Base-by-base conservation (phyloP, 2,329 filamentous ascomycete species). In the Simplicillium sp. region DNA sequence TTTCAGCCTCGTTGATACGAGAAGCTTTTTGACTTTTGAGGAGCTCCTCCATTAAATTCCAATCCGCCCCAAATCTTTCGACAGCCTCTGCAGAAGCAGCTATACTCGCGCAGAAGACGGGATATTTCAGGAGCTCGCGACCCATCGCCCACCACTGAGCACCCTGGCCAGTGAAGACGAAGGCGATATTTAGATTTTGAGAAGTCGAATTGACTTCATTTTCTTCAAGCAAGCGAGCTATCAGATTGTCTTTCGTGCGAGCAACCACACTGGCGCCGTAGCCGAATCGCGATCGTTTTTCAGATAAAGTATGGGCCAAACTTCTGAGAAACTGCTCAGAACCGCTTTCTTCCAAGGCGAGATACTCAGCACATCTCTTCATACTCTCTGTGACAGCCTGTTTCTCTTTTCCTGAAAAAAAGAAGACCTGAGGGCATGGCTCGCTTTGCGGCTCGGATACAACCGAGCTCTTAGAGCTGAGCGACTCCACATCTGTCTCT, bases 251-350 rank as follows among this genome's bases (percentile, higher is more conserved):
- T 25, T 25, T 25, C 9, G 20, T 6, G 20, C 39, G 44, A 7
- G 57, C 57, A 33, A 54, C 48, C 2, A 55, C 45, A 6, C 51
- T 52, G 3, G 48, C 41, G 28, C 50, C 57, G 50, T 54, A 61
- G 12, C 52, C 50, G 25, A 63, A 37, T 3, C 44, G 43, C 0
- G 59, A 60, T 18, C 60, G 54, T 3, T 60, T 58, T n/a, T 50
- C 55, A 29, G 44, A 51, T 7, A 61, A 47, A 1, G 60, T 63
- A 43, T 64, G 61, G 7, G 58, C 54, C 17, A 61, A 51, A 36
- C 61, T 44, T 29, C 57, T 41, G 14, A 52, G 34, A 3, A 40
- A 25, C 9, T 25, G 20, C 20, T 37, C 2, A 5, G 20, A 25
- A 5, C 9, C 20, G 9, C 9, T 25, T 25, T 9, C 20, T 25